Conservation (phyloP, 306 rosid genomes). For the Dryas drummondii region DNA sequence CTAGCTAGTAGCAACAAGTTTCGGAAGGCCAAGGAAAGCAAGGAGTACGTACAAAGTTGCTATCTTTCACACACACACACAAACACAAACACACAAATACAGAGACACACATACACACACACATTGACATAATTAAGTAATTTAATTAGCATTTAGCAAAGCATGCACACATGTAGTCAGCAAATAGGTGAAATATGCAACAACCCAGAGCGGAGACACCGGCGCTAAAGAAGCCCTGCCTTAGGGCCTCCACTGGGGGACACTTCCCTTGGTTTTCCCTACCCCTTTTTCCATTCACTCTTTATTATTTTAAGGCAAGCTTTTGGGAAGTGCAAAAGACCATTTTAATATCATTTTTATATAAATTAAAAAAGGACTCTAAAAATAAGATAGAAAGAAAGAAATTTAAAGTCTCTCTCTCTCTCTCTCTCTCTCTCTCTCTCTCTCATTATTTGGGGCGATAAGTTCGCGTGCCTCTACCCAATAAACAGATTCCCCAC, state of each 20-base stretch:
- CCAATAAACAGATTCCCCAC: conserved; percentile 77
- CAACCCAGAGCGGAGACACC: conserved; percentile 81
- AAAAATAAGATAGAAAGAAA: not conserved
- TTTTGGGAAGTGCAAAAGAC: conserved; percentile 61
- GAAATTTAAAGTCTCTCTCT: conserved; percentile 12
- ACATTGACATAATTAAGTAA: not conserved
- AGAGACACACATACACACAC: not conserved
- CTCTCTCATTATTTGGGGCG: conserved; percentile 77
- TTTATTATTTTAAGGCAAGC: conserved; percentile 1
- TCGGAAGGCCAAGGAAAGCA: conserved; percentile 18
- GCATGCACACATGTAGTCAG: not conserved
- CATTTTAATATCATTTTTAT: not conserved
- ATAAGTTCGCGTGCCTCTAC: conserved; percentile 84
- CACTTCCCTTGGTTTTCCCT: conserved; percentile 80
- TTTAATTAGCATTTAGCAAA: not conserved
- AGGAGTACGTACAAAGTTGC: conserved; percentile 38
- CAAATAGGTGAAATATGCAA: conserved; percentile 17
- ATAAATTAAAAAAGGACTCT: not conserved
- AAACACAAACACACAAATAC: conserved; percentile 30
- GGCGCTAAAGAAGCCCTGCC: conserved; percentile 93
- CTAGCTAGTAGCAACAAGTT: conserved; percentile 52
- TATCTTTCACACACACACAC: conserved; percentile 22
- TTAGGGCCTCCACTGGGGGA: conserved; percentile 68
- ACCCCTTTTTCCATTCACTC: conserved; percentile 24
- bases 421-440: conserved; percentile 38